Conservation (phyloP, 768 basidiomycete species). For the Boletus huronensis region DNA sequence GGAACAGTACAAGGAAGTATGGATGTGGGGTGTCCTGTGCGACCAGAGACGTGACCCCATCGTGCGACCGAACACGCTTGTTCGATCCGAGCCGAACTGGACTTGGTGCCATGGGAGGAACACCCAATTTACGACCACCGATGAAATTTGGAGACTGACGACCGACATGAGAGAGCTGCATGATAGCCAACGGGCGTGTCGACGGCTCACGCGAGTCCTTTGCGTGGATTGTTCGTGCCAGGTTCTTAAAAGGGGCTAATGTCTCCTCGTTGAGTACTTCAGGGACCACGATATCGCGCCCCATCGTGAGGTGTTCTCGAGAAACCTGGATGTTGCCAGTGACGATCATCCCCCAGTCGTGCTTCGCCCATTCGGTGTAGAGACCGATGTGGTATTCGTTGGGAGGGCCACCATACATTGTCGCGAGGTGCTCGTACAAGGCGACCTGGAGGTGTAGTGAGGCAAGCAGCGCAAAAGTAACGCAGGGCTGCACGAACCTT, state of each 20-base stretch:
- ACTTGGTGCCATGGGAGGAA: slow-evolving; percentile 69
- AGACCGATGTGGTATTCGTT: slow-evolving; percentile 59
- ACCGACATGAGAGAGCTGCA: slow-evolving; percentile 83
- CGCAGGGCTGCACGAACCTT: slow-evolving; percentile 39
- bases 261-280: slow-evolving; percentile 38
- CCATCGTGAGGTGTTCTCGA: slow-evolving; percentile 59
- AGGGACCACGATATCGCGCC: slow-evolving; percentile 69
- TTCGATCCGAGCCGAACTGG: slow-evolving; percentile 45
- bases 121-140: slow-evolving; percentile 61
- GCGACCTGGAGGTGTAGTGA: slow-evolving; percentile 57
- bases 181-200: slow-evolving; percentile 47
- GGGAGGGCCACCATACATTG: slow-evolving; percentile 66
- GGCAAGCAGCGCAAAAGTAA: background rate
- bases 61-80: slow-evolving; percentile 5
- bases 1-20: slow-evolving; percentile 50
- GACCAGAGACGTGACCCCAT: slow-evolving; percentile 2
- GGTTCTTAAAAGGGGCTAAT: slow-evolving; percentile 46
- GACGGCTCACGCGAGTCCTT: slow-evolving; percentile 5
- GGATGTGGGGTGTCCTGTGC: slow-evolving; percentile 15
- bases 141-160: slow-evolving; percentile 77
- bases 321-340: slow-evolving; percentile 83
- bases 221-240: slow-evolving; percentile 52
- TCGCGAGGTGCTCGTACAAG: slow-evolving; percentile 81
- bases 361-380: slow-evolving; percentile 71
- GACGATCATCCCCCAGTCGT: slow-evolving; percentile 84